Base-by-base conservation (phyloP, 441 rosid species). In the Corymbia calophylla region DNA sequence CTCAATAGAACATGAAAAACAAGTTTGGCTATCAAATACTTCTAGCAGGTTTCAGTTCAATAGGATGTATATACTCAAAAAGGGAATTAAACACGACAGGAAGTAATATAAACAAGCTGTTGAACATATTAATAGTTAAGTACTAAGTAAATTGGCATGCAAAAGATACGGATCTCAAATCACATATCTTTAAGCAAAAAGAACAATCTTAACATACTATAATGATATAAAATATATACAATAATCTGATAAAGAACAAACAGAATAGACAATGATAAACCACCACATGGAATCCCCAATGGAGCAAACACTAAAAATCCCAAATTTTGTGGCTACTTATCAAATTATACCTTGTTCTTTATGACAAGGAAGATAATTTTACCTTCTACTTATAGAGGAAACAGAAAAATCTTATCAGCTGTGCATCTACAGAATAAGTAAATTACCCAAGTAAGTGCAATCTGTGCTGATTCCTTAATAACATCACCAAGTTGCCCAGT, bases 401-500 rank as follows among this genome's bases (percentile, higher is more conserved):
- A 44, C 85, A 44, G 85, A 25, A 44, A 77, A 77, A 12, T 44
- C 18, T 77, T 4, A 80, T 80, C 31, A 25, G 51, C 85, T 47
- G 85, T 80, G 85, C 85, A 44, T 25, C 53, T 77, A 23, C 53
- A 51, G 88, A 80, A 88, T 27, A 88, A 92, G 68, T 87, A 56
- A n/a, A 90, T 92, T 96, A 98, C 99, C 99, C 99, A 98, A 92
- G 99, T 96, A 88, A 98, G 92, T 87, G 99, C 99, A 93, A 98
- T 95, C 56, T 97, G 99, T 88, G 99, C 99, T 39, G 99, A 98
- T 93, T 98, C 99, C 91, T 98, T 98, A 81, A 98, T 98, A 62
- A 98, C 99, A 94, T 98, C 99, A 90, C 99, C 99, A 44, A 98
- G 98, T 91, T 98, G 99, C 81, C 99, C 99, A 9, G 99, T 98